A percentile compares a stretch with the other conserved stretches of the same genome.
phyloP scores from a whole-genome alignment of 78 protist species.

The Guillardia theta region DNA sequence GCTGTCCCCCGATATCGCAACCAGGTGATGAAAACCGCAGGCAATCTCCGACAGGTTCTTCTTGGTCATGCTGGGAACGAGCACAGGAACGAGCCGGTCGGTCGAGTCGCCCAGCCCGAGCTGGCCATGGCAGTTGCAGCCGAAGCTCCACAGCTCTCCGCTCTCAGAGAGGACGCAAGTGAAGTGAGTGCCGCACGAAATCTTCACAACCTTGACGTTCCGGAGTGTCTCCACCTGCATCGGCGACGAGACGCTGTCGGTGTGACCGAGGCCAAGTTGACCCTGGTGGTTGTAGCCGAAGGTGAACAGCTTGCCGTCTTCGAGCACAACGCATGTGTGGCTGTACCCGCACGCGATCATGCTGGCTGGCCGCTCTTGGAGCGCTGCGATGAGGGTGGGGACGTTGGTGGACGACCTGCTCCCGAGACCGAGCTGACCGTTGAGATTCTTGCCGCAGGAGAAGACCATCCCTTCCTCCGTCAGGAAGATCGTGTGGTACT shows the following conservation, averaged over 20 bases:
- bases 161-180: background rate
- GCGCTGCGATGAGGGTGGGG: background rate
- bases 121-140: background rate
- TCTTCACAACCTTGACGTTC: background rate
- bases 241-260: background rate
- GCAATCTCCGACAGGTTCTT: background rate
- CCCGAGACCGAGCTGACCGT: background rate
- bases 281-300: slow-evolving; percentile 13
- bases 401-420: background rate
- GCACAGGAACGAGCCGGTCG: background rate
- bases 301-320: background rate
- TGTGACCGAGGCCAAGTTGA: background rate
- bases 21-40: background rate
- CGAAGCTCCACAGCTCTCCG: background rate
- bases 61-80: background rate
- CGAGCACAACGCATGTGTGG: background rate
- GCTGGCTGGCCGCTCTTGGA: background rate
- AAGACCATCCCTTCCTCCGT: background rate
- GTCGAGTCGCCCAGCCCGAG: background rate
- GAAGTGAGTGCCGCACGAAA: background rate
- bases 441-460: background rate
- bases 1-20: background rate
- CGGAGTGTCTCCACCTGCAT: background rate
- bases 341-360: background rate
- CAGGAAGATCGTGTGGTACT: background rate